Base-by-base conservation (phyloP, 192 early-diverging fungal species). In the Coemansia sp. region DNA sequence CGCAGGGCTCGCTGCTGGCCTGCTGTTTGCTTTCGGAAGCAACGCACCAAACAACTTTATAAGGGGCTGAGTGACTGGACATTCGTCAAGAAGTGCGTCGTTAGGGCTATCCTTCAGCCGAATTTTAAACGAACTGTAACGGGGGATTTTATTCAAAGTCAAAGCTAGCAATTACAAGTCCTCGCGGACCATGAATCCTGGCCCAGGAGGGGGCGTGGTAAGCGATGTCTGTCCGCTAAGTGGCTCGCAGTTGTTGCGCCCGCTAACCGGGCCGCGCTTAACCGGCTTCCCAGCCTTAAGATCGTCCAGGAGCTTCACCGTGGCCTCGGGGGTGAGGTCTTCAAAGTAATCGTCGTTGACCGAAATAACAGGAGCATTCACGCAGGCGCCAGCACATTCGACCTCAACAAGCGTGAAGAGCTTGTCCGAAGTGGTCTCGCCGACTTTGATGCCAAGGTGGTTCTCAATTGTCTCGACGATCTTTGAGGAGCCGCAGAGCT, bases 271-370 rank as follows among this genome's bases (percentile, higher is more conserved):
- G 27, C 97, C 97, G 22, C 88, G 84, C 61, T 82, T 89, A 47
- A 91, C 86, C 0, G 83, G 72, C 53, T 84, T 87, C n/a, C 91
- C 95, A n/a, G 79, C 71, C 83, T 92, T 92, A 65, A 98, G 76
- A 29, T 83, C 86, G 14, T 96, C 89, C 27, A 99, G 79, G 34
- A 99, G 84, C 84, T 91, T 93, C 30, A 88, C 84, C 25, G 92
- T 96, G 1, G 89, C 80, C 63, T 94, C 92, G 33, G 95, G 87
- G 10, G 96, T 98, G 66, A 99, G 83, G 75, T 99, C 97, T 87
- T 99, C 97, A 79, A 91, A 98, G 78, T 98, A 98, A 61, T 98
- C 96, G 57, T 98, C 96, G 78, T 98, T 98, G 56, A 98, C 87
- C 41, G 97, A 94, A 70, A 99, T 80, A 6, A 99, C 96, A 3